Base-by-base conservation (phyloP, 352 stramenopile genomes). In the Thalassiosira hispida region DNA sequence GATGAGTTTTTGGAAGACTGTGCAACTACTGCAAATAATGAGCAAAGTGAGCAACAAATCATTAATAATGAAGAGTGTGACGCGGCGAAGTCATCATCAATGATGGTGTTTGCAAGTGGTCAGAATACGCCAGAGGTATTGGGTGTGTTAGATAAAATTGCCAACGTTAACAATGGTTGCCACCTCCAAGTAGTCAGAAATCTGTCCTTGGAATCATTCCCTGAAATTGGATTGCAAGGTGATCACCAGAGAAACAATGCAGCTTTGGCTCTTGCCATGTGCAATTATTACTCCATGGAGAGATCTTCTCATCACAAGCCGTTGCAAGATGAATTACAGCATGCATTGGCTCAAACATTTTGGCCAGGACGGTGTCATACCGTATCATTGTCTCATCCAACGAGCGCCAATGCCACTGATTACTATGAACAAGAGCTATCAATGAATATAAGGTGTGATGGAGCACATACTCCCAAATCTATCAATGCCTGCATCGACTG, bases 361-460 rank as follows among this genome's bases (percentile, higher is more conserved):
- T 93, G 88, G 88, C 85, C 85, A 11, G 88, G 83, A 49, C 57
- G 88, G 16, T 92, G 83, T 77, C 88, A 93, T 74, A 86, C 60
- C 5, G 31, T 83, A 46, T 33, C 18, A 47, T n/a, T 79, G n/a
- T 18, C 47, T 46, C 52, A 40, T 63, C 18, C 23, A 18, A 52
- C 2, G 7, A 63, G 25, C 16, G 22, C 46, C 12, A 29, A 49
- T 46, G 53, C 7, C 20, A 61, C 55, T 40, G 55, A 42, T n/a
- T n/a, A 33, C 49, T 18, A 57, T 49, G 44, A 63, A 23, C 0
- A 53, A 9, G 31, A 56, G 62, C 25, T 60, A 47, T 40, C 62
- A 33, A 65, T 81, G 16, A 84, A 67, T 70, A 40, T 87, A 27
- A 44, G 66, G 22, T 75, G 84, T 49, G 84, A 93, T 71, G 88